A percentile compares a stretch with the other conserved stretches of the same genome.
Conservation (phyloP, 2,329 filamentous ascomycete species). For the Elsinoe ampelina region DNA sequence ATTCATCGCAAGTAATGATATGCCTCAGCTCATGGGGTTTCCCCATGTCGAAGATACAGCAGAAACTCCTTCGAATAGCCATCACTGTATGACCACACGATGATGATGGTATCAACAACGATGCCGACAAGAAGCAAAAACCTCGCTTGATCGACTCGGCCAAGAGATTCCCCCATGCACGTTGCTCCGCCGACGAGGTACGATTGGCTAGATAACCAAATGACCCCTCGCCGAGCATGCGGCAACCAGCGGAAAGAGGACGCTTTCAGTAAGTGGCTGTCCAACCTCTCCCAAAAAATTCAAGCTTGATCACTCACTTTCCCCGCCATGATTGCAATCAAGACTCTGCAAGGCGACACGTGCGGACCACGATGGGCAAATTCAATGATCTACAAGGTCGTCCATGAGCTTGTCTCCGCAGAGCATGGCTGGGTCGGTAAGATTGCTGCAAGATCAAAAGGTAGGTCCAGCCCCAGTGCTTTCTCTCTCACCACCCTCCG, state of each 20-base stretch:
- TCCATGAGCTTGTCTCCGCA: not conserved
- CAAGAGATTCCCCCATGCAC: constrained; percentile 7
- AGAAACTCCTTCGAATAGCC: too few relatives aligned
- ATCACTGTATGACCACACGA: not conserved
- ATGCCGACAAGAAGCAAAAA: not conserved
- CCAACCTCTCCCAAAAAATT: not conserved
- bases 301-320: not conserved
- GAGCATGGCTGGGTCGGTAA: not conserved
- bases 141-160: not conserved
- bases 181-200: not conserved
- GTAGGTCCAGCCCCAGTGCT: not conserved
- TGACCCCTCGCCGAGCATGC: constrained; percentile 1
- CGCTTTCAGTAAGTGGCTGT: constrained; percentile 7
- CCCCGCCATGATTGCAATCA: constrained; percentile 8
- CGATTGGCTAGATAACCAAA: not conserved
- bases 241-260: not conserved
- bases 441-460: not conserved
- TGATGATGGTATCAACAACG: not conserved
- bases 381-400: constrained; percentile 3
- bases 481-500: not conserved
- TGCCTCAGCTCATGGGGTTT: not conserved
- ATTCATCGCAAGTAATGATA: not conserved
- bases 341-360: not conserved
- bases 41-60: too few relatives aligned
- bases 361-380: not conserved